These are phyloP conservation scores for Mycena filopes DNA, from an alignment of 768 basidiomycete genomes.

Conservation along the genomic window DNA sequence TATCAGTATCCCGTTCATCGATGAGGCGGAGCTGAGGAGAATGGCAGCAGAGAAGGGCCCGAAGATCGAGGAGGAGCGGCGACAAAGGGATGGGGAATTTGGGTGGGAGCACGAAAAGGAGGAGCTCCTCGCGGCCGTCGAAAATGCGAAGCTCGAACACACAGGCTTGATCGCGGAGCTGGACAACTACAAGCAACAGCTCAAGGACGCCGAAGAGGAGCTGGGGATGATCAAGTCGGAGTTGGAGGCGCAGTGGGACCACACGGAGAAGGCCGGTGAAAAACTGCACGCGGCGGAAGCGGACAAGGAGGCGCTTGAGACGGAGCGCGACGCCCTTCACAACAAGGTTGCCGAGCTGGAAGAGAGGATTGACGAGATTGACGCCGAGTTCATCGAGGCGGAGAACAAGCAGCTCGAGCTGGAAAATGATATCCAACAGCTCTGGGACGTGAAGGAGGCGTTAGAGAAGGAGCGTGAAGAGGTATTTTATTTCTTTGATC, in stretches of 20 bases:
- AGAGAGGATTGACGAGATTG: constrained; percentile 55
- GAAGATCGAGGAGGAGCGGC: constrained; percentile 51
- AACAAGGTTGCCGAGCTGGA: constrained; percentile 55
- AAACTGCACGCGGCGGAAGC: constrained; percentile 52
- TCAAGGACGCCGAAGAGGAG: constrained; percentile 57
- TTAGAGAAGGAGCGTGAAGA: constrained; percentile 66
- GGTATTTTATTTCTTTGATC: constrained; percentile 46
- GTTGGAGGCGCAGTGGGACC: constrained; percentile 77
- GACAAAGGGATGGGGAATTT: constrained; percentile 52
- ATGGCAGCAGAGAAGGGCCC: constrained; percentile 54
- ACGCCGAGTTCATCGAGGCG: constrained; percentile 64
- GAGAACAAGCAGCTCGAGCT: constrained; percentile 67
- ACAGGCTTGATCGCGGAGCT: constrained; percentile 54
- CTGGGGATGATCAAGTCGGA: constrained; percentile 65
- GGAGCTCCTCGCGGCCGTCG: constrained; percentile 54
- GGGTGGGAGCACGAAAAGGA: constrained; percentile 64
- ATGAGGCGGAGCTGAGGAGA: constrained; percentile 55
- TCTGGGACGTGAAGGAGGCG: constrained; percentile 61
- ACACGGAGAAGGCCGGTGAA: constrained; percentile 68
- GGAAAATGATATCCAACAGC: constrained; percentile 64
- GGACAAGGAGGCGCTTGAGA: constrained; percentile 48
- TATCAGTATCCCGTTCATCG: constrained; percentile 52
- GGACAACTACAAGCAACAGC: constrained; percentile 50
- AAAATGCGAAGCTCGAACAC: constrained; percentile 57
- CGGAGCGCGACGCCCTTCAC: constrained; percentile 53